A percentile compares a stretch with the other conserved stretches of the same genome.
Conservation (phyloP, 129 eudicot genomes). For the Tagetes patula region DNA sequence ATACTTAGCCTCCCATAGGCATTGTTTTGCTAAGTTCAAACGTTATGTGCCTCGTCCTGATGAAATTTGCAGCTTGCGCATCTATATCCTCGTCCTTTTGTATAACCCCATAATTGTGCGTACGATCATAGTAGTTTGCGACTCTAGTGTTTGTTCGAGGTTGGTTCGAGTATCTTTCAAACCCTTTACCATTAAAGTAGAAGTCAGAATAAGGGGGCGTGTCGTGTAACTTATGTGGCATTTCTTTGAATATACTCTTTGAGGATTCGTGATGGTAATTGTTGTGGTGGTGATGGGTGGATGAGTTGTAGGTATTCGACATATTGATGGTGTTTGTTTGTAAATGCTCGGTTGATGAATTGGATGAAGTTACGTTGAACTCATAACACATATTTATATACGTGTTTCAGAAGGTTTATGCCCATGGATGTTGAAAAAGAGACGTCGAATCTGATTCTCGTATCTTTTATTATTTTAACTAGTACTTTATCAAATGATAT, state of each 20-base stretch:
- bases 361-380: slow-evolving; percentile 14
- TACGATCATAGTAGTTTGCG: slow-evolving; percentile 8
- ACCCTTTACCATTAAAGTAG: slow-evolving; percentile 31
- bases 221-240: slow-evolving; percentile 33
- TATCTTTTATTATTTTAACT: not conserved
- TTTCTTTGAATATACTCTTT: slow-evolving; percentile 25
- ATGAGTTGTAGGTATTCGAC: slow-evolving; percentile 19
- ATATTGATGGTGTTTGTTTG: slow-evolving; percentile 9
- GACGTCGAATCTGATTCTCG: slow-evolving; percentile 3
- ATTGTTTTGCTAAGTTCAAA: slow-evolving; percentile 45
- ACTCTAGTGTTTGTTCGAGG: slow-evolving; percentile 23
- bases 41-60: slow-evolving; percentile 44
- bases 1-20: slow-evolving; percentile 27
- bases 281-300: slow-evolving; percentile 3
- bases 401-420: not conserved
- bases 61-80: slow-evolving; percentile 59
- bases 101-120: not conserved
- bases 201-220: slow-evolving; percentile 40
- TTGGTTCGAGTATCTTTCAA: slow-evolving; percentile 13
- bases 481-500: not conserved
- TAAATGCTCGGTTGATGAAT: slow-evolving; percentile 1
- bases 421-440: not conserved
- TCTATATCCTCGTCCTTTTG: slow-evolving; percentile 34
- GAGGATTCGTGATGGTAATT: slow-evolving; percentile 7
- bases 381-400: slow-evolving; percentile 3